phyloP scores from a whole-genome alignment of 768 basidiomycete species.

The Filobasidium floriforme region DNA sequence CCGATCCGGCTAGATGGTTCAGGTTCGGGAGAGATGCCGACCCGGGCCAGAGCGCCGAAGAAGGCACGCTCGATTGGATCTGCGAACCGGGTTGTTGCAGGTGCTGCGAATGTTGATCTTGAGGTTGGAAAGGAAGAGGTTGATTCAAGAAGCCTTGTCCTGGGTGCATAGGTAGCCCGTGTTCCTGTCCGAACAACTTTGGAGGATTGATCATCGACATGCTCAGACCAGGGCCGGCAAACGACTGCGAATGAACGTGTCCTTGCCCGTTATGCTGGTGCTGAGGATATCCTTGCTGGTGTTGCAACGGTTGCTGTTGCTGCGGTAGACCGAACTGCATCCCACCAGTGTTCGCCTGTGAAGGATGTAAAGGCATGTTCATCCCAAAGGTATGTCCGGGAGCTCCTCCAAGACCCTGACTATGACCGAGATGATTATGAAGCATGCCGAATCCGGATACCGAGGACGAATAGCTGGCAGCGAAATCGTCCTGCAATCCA shows the following conservation, averaged over 20 bases:
- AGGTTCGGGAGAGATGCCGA: slow-evolving; percentile 3
- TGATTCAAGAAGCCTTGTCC: too few species aligned
- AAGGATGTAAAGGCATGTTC: slow-evolving; percentile 2
- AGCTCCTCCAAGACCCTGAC: not conserved
- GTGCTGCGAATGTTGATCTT: not conserved
- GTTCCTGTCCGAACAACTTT: not conserved
- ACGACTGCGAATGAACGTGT: too few species aligned
- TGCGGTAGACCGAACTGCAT: too few species aligned
- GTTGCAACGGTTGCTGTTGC: too few species aligned
- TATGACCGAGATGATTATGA: too few species aligned
- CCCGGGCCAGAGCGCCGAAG: not conserved
- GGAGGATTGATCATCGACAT: slow-evolving; percentile 4
- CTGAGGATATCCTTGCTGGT: not conserved
- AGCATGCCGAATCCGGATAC: too few species aligned
- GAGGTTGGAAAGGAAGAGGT: too few species aligned
- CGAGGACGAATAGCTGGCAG: too few species aligned
- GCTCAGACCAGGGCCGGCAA: not conserved
- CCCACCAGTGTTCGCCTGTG: too few species aligned
- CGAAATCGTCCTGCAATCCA: not conserved
- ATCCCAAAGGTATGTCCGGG: not conserved
- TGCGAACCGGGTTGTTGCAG: not conserved
- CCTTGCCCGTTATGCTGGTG: not conserved
- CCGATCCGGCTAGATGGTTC: not conserved
- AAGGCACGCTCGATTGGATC: not conserved
- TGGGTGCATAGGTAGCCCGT: too few species aligned